Evolutionary conservation across 1,284 basidiomycete genomes (phyloP).

Genomic region (Singerocomus rubriflavus): DNA sequence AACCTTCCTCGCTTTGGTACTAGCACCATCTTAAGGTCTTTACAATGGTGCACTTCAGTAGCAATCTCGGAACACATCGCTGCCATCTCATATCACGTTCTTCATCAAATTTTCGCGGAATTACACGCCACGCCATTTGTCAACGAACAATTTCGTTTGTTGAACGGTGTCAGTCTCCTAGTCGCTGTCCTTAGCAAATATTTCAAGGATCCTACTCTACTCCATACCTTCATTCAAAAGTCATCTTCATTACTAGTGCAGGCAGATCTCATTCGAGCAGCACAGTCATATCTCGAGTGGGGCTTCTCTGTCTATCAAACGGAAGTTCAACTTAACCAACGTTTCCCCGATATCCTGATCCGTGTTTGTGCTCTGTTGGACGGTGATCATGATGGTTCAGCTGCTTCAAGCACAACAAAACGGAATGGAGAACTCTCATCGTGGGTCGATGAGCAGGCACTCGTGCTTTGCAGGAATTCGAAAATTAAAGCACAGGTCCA

Average conservation of each 20-base stretch:
- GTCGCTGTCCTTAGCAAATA: conserved; percentile 56
- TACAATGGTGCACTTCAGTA: conserved; percentile 54
- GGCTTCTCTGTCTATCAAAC: conserved; percentile 53
- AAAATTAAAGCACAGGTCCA: conserved; percentile 44
- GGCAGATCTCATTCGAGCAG: conserved; percentile 62
- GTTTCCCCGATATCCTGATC: conserved; percentile 63
- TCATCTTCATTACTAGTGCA: conserved; percentile 65
- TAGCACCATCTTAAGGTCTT: conserved; percentile 47
- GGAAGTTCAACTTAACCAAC: conserved; percentile 40
- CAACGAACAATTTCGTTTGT: conserved; percentile 79
- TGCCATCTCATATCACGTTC: conserved; percentile 70
- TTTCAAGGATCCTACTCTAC: conserved; percentile 56
- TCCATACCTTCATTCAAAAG: conserved; percentile 69
- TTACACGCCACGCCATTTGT: conserved; percentile 73
- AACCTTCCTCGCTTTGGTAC: conserved; percentile 59
- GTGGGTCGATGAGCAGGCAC: conserved; percentile 63
- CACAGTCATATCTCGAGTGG: conserved; percentile 79
- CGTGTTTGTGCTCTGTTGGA: conserved; percentile 59
- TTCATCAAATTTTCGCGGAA: conserved; percentile 70
- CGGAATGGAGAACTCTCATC: conserved; percentile 48
- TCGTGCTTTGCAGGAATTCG: conserved; percentile 39
- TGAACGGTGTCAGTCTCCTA: conserved; percentile 75
- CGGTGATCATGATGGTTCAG: conserved; percentile 40
- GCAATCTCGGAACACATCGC: conserved; percentile 40
- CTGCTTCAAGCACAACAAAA: conserved; percentile 27